phyloP scores from a whole-genome alignment of 306 rosid species.

The Cotoneaster glaucophyllus region DNA sequence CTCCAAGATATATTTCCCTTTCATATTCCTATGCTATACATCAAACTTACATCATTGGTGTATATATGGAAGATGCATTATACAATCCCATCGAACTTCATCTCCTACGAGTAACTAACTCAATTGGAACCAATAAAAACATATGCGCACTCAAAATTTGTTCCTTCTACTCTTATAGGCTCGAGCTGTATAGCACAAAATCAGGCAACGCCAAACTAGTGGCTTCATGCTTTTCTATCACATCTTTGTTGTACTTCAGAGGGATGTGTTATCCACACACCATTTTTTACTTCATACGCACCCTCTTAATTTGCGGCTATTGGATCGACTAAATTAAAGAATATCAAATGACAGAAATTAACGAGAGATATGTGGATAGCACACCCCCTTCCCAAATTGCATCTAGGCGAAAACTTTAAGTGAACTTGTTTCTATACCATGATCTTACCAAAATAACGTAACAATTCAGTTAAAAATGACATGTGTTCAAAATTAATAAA shows the following conservation, averaged over 20 bases:
- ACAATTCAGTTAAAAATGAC: neutral
- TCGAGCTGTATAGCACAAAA: neutral
- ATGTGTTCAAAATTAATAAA: neutral
- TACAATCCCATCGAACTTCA: neutral
- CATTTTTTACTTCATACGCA: too few relatives aligned
- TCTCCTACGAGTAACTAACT: neutral
- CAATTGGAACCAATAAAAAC: neutral
- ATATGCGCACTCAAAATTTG: neutral
- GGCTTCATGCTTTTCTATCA: too few relatives aligned
- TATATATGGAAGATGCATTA: neutral
- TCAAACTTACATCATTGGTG: neutral
- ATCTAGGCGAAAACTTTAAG: too few relatives aligned
- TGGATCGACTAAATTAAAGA: too few relatives aligned
- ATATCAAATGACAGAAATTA: too few relatives aligned
- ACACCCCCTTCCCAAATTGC: too few relatives aligned
- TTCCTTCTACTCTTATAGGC: too few relatives aligned
- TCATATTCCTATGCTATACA: neutral
- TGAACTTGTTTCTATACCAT: too few relatives aligned
- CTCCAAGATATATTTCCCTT: neutral
- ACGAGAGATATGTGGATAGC: too few relatives aligned
- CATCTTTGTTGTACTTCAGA: neutral
- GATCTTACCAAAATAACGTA: too few relatives aligned
- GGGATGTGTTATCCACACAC: too few relatives aligned
- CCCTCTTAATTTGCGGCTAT: too few relatives aligned
- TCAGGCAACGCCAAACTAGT: neutral